phyloP scores from a whole-genome alignment of 805 yeast species.

The Osmozyma mogii region DNA sequence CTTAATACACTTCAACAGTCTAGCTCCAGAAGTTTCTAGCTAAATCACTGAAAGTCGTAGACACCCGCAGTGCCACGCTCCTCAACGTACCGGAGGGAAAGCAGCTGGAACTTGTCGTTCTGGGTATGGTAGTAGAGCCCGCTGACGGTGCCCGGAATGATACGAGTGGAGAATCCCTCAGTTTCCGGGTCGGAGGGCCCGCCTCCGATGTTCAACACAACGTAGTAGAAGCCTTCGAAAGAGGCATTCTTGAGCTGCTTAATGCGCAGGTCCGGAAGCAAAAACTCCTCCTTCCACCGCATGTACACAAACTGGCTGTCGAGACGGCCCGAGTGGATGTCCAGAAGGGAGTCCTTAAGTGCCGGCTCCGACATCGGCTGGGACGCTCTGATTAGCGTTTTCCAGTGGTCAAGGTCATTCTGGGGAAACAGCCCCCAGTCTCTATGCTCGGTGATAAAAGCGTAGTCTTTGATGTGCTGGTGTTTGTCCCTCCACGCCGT shows the following conservation, averaged over 20 bases:
- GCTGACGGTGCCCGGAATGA: conserved; percentile 56
- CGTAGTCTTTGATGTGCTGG: conserved; percentile 21
- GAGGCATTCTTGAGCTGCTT: conserved; percentile 65
- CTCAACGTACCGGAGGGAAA: conserved; percentile 52
- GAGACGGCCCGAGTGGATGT: conserved; percentile 23
- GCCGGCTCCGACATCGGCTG: conserved; percentile 41
- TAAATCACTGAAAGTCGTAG: conserved; percentile 17
- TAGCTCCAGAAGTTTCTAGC: too few relatives aligned
- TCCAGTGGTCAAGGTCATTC: conserved; percentile 45
- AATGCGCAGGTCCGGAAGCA: conserved; percentile 72
- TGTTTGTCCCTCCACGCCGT: conserved; percentile 15
- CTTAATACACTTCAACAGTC: background rate
- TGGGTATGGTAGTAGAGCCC: conserved; percentile 79
- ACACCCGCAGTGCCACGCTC: conserved; percentile 32
- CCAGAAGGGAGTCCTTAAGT: conserved; percentile 18
- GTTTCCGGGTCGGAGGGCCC: conserved; percentile 4
- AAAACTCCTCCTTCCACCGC: conserved; percentile 92
- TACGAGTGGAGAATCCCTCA: conserved; percentile 4
- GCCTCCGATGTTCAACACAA: conserved; percentile 64
- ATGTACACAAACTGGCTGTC: conserved; percentile 49
- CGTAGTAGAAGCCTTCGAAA: conserved; percentile 87
- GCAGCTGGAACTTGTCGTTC: conserved; percentile 75
- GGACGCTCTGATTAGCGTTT: conserved; percentile 32
- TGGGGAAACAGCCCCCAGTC: conserved; percentile 45
- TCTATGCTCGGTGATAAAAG: conserved; percentile 50